Percentiles rank a stretch among this genome's conserved stretches.
Evolutionary conservation across 345 rosid species (phyloP).

Genomic region (Hypericum perforatum): DNA sequence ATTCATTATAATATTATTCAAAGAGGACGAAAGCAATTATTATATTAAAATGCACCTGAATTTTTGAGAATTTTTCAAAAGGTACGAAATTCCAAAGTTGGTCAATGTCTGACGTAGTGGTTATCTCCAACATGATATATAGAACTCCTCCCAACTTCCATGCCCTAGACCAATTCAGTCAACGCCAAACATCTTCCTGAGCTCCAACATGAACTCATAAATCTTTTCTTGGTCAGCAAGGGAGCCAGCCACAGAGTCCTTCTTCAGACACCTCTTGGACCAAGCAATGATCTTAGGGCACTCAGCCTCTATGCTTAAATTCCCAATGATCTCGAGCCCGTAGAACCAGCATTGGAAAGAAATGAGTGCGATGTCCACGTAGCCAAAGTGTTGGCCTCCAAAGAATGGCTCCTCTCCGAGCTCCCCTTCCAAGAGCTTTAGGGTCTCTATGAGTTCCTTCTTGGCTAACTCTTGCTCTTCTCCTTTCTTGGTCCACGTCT

Average conservation of each 20-base stretch:
- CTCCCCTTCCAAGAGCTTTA: not conserved
- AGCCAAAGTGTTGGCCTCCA: not conserved
- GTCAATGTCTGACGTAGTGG: not conserved
- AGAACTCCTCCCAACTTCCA: not conserved
- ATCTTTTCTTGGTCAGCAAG: not conserved
- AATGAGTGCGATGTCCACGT: not conserved
- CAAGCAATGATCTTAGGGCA: not conserved
- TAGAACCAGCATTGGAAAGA: not conserved
- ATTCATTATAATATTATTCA: no score
- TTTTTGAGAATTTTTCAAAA: no score
- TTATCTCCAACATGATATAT: not conserved
- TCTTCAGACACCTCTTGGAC: not conserved
- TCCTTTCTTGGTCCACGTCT: not conserved
- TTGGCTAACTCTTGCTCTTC: not conserved
- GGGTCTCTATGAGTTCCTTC: not conserved
- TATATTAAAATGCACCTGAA: no score
- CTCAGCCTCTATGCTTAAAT: conserved; percentile 1
- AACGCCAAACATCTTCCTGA: not conserved
- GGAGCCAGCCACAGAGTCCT: not conserved
- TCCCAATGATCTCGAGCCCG: not conserved
- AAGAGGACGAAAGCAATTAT: no score
- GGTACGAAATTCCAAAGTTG: not conserved
- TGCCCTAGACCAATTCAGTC: not conserved
- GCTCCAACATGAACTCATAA: not conserved
- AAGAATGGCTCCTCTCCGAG: not conserved